These are phyloP conservation scores for Pelargonium fulgidum DNA, from an alignment of 441 rosid species.

Conservation along the genomic window DNA sequence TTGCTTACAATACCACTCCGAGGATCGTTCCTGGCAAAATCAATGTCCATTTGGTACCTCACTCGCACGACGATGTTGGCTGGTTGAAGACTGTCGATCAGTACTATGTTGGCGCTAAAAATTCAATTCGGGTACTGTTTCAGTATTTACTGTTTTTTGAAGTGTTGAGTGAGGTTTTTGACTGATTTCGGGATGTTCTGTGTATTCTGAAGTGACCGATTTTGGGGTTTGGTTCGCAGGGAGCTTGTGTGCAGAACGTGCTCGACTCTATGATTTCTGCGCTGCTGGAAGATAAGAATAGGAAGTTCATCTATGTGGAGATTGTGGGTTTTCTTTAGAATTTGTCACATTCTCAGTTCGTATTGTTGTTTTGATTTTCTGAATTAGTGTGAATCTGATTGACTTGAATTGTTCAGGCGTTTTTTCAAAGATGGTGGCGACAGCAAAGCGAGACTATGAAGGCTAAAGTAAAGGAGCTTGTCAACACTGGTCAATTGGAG, in stretches of 20 bases:
- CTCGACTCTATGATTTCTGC: constrained; percentile 67
- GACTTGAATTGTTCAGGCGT: constrained; percentile 36
- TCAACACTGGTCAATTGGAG: constrained; percentile 58
- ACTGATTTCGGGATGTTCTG: not conserved
- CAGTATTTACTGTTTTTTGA: not conserved
- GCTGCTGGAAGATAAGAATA: constrained; percentile 58
- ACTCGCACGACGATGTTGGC: constrained; percentile 71
- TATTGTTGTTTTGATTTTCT: not conserved
- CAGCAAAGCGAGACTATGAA: constrained; percentile 53
- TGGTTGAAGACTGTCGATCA: constrained; percentile 61
- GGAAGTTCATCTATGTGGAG: constrained; percentile 69
- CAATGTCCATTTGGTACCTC: constrained; percentile 71
- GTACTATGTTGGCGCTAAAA: constrained; percentile 69
- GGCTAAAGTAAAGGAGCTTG: constrained; percentile 52
- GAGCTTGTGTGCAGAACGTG: constrained; percentile 80
- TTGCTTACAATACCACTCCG: constrained; percentile 47
- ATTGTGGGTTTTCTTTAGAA: constrained; percentile 31
- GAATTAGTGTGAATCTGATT: not conserved
- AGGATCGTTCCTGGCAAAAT: constrained; percentile 44
- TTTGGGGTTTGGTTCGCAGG: constrained; percentile 38
- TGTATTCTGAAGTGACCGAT: constrained; percentile 2
- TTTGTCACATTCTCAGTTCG: not conserved
- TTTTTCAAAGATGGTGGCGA: constrained; percentile 73
- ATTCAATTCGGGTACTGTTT: constrained; percentile 51
- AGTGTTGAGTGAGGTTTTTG: constrained; percentile 5